phyloP scores from a whole-genome alignment of 257 asterid genomes.

The Apocynum venetum region DNA sequence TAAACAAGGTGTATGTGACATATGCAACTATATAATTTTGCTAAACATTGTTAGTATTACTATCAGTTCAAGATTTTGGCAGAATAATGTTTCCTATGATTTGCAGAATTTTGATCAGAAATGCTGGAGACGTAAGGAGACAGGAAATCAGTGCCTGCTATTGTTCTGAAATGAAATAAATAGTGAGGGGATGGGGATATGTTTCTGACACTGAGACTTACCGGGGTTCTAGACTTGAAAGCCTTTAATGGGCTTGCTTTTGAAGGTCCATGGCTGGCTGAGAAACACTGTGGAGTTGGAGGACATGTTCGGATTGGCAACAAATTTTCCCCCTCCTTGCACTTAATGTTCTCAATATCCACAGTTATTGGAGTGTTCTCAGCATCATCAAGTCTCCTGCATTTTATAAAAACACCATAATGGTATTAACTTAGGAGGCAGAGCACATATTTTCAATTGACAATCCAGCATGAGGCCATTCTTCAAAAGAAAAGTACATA shows the following conservation, averaged over 20 bases:
- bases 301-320: constrained; percentile 72
- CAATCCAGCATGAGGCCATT: neutral
- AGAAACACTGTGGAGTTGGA: constrained; percentile 96
- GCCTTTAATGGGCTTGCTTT: constrained; percentile 41
- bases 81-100: neutral
- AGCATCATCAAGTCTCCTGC: constrained; percentile 64
- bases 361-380: constrained; percentile 73
- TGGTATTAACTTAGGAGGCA: neutral
- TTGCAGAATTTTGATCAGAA: neutral
- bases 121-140: no score
- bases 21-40: no score
- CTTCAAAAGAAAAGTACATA: neutral
- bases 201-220: constrained; percentile 19
- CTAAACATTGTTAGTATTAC: neutral
- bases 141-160: neutral
- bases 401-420: neutral
- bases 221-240: constrained; percentile 48
- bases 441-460: neutral
- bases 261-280: constrained; percentile 38
- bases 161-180: neutral
- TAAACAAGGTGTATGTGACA: neutral
- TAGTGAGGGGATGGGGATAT: neutral
- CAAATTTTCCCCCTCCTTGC: constrained; percentile 30
- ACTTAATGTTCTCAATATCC: constrained; percentile 49
- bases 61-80: neutral